A percentile compares a stretch with the other conserved stretches of the same genome.
These are phyloP conservation scores for Trichophyton verrucosum DNA, from an alignment of 2,329 filamentous ascomycete genomes.

Conservation along the genomic window DNA sequence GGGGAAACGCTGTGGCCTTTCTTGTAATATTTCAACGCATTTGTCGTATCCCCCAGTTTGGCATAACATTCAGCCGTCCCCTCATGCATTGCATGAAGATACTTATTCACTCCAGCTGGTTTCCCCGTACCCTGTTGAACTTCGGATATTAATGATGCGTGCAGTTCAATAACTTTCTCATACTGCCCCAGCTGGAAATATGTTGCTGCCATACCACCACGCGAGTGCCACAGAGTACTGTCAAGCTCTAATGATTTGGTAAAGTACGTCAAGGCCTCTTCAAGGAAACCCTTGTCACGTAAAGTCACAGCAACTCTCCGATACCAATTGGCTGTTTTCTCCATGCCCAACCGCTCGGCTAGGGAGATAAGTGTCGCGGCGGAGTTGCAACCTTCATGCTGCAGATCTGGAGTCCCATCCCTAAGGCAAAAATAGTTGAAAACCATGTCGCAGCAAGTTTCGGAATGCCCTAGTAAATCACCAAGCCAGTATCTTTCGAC, in stretches of 20 bases:
- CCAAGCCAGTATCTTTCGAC: constrained; percentile 8
- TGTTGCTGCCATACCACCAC: constrained; percentile 8
- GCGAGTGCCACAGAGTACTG: constrained; percentile 6
- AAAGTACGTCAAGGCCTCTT: constrained; percentile 12
- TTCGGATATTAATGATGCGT: constrained; percentile 1
- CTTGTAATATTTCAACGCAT: constrained; percentile 3
- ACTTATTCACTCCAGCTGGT: not conserved
- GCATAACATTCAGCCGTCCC: constrained; percentile 6
- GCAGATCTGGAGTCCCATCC: not conserved
- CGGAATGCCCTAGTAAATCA: not conserved
- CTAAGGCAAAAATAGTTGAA: not conserved
- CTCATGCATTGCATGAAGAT: constrained; percentile 1
- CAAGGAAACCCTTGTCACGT: constrained; percentile 9
- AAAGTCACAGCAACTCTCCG: constrained; percentile 11
- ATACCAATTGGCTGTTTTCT: constrained; percentile 13
- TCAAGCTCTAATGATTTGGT: constrained; percentile 12
- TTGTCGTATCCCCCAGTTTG: constrained; percentile 4
- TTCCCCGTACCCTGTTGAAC: not conserved
- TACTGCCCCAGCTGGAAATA: constrained; percentile 9
- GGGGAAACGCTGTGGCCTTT: not conserved
- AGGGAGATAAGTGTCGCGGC: constrained; percentile 6
- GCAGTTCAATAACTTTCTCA: constrained; percentile 10
- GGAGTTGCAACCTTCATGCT: not conserved
- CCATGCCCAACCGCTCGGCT: constrained; percentile 11
- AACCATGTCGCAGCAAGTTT: not conserved